A percentile compares a stretch with the other conserved stretches of the same genome.
Evolutionary conservation across 2,329 filamentous ascomycete species (phyloP).

Genomic region (Fusarium fracticaudum): DNA sequence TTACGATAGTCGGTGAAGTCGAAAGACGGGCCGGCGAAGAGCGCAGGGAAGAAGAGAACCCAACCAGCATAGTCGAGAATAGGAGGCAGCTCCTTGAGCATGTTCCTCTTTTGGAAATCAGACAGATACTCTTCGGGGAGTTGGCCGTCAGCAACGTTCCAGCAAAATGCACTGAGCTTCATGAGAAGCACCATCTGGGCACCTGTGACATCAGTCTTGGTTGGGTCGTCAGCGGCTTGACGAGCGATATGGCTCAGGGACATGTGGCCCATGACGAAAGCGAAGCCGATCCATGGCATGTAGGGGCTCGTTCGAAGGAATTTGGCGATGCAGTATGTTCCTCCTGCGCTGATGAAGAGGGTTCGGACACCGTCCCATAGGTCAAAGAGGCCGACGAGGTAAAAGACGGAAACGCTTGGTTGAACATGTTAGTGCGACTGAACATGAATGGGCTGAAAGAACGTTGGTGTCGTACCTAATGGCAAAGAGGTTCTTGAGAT

Average conservation of each 20-base stretch:
- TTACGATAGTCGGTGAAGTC: constrained; percentile 92
- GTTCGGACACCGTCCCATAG: constrained; percentile 87
- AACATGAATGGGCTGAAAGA: not conserved
- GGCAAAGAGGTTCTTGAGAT: constrained; percentile 88
- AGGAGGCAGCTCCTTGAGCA: constrained; percentile 76
- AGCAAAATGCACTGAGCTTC: constrained; percentile 96
- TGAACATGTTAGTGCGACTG: not conserved
- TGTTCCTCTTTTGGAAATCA: constrained; percentile 85
- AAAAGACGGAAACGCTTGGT: constrained; percentile 81
- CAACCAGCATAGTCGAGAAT: constrained; percentile 88
- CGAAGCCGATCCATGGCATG: constrained; percentile 97
- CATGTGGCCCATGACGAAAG: constrained; percentile 96
- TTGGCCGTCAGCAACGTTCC: constrained; percentile 95
- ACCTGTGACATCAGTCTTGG: constrained; percentile 85
- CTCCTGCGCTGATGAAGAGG: constrained; percentile 79
- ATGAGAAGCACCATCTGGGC: constrained; percentile 99
- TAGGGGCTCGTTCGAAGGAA: constrained; percentile 82
- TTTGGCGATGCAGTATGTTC: constrained; percentile 83
- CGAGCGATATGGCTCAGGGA: constrained; percentile 88
- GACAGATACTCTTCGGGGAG: constrained; percentile 82
- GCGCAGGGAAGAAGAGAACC: constrained; percentile 92
- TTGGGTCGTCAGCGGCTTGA: constrained; percentile 74
- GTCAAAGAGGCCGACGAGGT: constrained; percentile 91
- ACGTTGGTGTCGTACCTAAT: constrained; percentile 65
- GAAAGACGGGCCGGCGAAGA: constrained; percentile 91